Conservation (phyloP, 2,329 filamentous ascomycete species). For the Paraconiothyrium brasiliense region DNA sequence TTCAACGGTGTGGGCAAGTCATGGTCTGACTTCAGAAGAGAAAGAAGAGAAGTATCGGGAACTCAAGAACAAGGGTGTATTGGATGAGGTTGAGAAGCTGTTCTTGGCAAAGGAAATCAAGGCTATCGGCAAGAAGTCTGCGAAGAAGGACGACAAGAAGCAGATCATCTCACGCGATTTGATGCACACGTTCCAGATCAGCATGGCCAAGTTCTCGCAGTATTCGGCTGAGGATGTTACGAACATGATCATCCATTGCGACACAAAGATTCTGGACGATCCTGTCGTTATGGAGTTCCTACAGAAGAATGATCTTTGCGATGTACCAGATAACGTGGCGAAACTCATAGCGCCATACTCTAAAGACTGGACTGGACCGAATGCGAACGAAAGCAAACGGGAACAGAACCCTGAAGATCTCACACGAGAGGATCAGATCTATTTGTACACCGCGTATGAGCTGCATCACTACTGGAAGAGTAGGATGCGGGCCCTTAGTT, state of each 20-base stretch:
- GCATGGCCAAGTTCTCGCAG: conserved; percentile 91
- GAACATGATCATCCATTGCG: conserved; percentile 95
- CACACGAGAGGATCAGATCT: conserved; percentile 94
- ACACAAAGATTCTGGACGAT: conserved; percentile 87
- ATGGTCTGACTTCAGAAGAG: conserved; percentile 84
- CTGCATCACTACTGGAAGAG: conserved; percentile 99
- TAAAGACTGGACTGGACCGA: conserved; percentile 93
- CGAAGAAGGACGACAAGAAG: conserved; percentile 94
- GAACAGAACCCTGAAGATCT: conserved; percentile 89
- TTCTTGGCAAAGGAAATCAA: conserved; percentile 99
- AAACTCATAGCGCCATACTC: conserved; percentile 96
- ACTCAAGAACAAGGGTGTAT: conserved; percentile 89
- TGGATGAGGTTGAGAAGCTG: conserved; percentile 96
- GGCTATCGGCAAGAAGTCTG: conserved; percentile 74
- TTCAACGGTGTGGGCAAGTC: conserved; percentile 90
- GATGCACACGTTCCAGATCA: conserved; percentile 68
- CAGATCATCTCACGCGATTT: conserved; percentile 93
- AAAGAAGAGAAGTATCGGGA: conserved; percentile 97
- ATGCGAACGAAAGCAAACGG: conserved; percentile 77
- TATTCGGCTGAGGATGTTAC: conserved; percentile 84
- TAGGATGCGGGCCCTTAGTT: conserved; percentile 86
- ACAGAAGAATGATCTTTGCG: conserved; percentile 90
- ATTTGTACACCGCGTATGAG: conserved; percentile 90
- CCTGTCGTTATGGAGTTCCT: conserved; percentile 95
- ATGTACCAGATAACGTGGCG: conserved; percentile 85